Base-by-base conservation (phyloP, 768 basidiomycete genomes). In the Chiua virens region DNA sequence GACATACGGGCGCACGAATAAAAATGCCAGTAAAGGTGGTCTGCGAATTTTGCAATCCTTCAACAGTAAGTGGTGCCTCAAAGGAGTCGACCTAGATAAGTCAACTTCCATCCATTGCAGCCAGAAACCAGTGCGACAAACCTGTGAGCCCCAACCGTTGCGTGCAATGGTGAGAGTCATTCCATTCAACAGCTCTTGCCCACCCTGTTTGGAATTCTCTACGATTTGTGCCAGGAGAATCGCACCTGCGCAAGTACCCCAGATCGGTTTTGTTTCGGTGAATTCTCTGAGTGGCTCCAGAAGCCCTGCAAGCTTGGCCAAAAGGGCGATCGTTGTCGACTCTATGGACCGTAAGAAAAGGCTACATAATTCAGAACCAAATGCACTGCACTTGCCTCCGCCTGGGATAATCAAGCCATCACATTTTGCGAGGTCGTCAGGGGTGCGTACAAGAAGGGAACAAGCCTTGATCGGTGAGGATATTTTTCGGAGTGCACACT, bases 171-270 rank as follows among this genome's bases (percentile, higher is more conserved):
- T 82, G 54, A 96, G 78, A 5, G 85, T 82, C 61, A 97, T 81
- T 8, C 87, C 92, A 27, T 85, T 85, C 11, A 96, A 71, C 14
- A 94, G 76, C 59, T 94, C 89, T 67, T 96, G 93, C 1, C 92
- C 92, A 27, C 89, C 90, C 61, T 84, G 86, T 74, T 92, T 93
- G 4, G 85, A 81, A 39, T 87, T 86, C 39, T 86, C 81, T 3
- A 92, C 81, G 13, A 77, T 71, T 55, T 86, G 77, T 3, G 93
- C 80, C 41, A 98, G 80, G 18, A 98, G 74, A 47, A 98, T 97
- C 36, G 94, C 94, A 11, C 96, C 95, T 0, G 95, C 95, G 69
- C 95, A 98, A 0, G 93, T 97, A 3, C 95, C 95, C 93, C 93
- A 98, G 3, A 94, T 81, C 0, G 92, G 85, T 63, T 87, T 92